Evolutionary conservation across 129 eudicot species (phyloP).

Genomic region (Daucus carota): DNA sequence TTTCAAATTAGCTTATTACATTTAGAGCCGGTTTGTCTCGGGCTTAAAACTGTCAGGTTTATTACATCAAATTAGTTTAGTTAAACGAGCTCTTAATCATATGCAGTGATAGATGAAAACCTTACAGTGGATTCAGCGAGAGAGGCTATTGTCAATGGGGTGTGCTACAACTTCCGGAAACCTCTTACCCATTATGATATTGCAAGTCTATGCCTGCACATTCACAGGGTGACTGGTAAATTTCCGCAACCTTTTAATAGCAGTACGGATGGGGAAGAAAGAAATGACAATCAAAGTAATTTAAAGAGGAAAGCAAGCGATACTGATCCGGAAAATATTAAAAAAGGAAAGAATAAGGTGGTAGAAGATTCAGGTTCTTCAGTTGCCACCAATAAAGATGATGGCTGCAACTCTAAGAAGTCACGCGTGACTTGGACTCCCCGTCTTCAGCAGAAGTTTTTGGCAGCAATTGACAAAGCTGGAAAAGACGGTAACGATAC

Average conservation of each 20-base stretch:
- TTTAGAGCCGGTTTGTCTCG: no score
- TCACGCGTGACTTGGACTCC: not conserved
- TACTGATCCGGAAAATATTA: no score
- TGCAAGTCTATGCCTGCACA: not conserved
- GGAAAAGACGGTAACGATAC: not conserved
- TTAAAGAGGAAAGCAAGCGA: not conserved
- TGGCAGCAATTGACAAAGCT: not conserved
- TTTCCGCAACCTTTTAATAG: not conserved
- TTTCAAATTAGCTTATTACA: no score
- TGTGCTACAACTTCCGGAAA: not conserved
- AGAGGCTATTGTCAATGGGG: not conserved
- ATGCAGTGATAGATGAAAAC: not conserved
- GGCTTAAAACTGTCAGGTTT: no score
- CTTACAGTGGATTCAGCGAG: no score
- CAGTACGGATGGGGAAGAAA: no score
- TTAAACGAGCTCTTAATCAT: no score
- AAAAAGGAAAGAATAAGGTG: not conserved
- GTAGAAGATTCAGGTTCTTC: not conserved
- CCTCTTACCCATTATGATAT: not conserved
- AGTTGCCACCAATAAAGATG: no score
- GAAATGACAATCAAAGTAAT: not conserved
- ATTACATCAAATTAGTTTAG: no score
- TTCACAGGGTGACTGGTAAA: not conserved
- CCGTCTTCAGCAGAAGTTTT: not conserved
- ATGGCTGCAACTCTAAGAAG: not conserved